Percentiles rank a stretch among this genome's conserved stretches.
Evolutionary conservation across 768 basidiomycete genomes (phyloP).

Genomic region (Podaxis sp.): DNA sequence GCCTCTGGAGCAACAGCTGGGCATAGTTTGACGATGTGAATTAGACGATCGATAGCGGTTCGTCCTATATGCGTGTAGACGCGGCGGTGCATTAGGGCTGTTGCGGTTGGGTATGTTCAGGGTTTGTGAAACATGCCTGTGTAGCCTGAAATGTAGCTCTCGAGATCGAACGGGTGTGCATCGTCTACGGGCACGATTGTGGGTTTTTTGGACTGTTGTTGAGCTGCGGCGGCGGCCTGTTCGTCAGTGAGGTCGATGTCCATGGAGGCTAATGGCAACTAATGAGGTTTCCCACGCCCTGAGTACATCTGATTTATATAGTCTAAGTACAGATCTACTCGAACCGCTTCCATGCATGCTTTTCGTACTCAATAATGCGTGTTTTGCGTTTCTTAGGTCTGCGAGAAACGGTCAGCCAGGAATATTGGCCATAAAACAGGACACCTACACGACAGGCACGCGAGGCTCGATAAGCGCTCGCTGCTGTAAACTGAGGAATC

Average conservation of each 20-base stretch:
- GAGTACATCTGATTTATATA: conserved; percentile 5
- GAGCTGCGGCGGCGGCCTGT: conserved; percentile 25
- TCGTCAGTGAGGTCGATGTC: conserved; percentile 42
- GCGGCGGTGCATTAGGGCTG: not conserved
- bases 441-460: conserved; percentile 65
- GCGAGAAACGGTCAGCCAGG: not conserved
- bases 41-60: conserved; percentile 70
- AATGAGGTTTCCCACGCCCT: conserved; percentile 16
- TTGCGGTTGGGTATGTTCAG: not conserved
- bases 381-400: conserved; percentile 54
- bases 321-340: conserved; percentile 32
- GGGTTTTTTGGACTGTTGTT: conserved; percentile 23
- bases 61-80: conserved; percentile 50
- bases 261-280: conserved; percentile 28
- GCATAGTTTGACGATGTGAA: conserved; percentile 62
- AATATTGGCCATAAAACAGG: conserved; percentile 1
- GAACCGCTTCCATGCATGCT: conserved; percentile 79
- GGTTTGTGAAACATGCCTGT: conserved; percentile 46
- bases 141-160: conserved; percentile 75
- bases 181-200: conserved; percentile 61
- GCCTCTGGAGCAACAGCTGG: conserved; percentile 75
- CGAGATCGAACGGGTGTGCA: conserved; percentile 85
- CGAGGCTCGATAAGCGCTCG: conserved; percentile 87
- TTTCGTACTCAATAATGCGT: conserved; percentile 68
- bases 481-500: conserved; percentile 85